These are phyloP conservation scores for Francoa sonchifolia DNA, from an alignment of 441 rosid genomes.

Conservation along the genomic window DNA sequence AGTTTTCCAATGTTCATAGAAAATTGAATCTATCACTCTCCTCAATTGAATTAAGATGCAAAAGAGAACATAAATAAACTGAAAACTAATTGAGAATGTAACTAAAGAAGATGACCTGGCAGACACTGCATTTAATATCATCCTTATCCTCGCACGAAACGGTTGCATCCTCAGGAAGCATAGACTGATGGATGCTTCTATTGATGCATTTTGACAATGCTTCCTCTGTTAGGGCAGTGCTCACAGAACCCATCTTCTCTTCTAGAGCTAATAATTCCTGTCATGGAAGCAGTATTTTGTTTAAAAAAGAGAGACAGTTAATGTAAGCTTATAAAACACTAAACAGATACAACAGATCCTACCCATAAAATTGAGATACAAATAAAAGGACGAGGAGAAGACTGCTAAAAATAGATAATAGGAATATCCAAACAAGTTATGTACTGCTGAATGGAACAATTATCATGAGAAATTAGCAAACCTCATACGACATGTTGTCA, in stretches of 20 bases:
- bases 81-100: not conserved
- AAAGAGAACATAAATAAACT: not conserved
- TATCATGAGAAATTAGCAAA: no score
- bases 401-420: no score
- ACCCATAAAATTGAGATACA: no score
- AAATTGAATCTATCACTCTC: no score
- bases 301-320: no score
- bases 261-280: conserved; percentile 92
- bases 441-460: no score
- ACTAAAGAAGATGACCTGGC: conserved; percentile 35
- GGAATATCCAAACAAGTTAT: no score
- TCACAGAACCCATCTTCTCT: conserved; percentile 87
- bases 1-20: no score
- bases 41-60: no score
- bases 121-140: conserved; percentile 73
- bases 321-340: no score
- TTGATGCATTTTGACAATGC: conserved; percentile 49
- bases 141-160: conserved; percentile 23
- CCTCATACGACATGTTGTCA: conserved; percentile 97
- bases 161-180: conserved; percentile 17
- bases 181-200: conserved; percentile 35
- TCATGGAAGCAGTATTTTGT: conserved; percentile 9
- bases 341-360: no score
- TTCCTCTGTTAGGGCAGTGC: conserved; percentile 86
- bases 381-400: no score